A percentile compares a stretch with the other conserved stretches of the same genome.
phyloP scores from a whole-genome alignment of 139 green algal genomes.

The Auxenochlorella pyrenoidosa region DNA sequence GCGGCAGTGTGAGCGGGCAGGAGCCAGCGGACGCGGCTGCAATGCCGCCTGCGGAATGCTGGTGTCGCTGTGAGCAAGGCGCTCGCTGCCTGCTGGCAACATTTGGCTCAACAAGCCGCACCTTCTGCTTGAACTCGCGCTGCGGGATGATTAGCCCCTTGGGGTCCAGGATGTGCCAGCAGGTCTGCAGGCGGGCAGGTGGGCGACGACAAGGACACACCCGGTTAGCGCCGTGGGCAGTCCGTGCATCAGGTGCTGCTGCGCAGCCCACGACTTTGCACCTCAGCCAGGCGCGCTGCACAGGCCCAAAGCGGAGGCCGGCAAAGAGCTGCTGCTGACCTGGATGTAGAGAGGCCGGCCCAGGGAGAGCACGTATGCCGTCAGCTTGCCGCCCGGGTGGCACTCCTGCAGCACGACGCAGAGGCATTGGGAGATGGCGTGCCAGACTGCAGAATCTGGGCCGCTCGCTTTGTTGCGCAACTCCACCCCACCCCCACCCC shows the following conservation, averaged over 20 bases:
- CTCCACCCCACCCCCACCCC: no score
- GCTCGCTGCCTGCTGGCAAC: no score
- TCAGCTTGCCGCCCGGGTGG: constrained; percentile 5
- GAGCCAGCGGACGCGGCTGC: no score
- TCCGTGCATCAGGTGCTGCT: not conserved
- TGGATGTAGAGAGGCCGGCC: constrained; percentile 30
- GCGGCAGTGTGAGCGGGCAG: not conserved
- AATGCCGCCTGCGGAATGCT: no score
- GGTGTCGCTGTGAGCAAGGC: no score
- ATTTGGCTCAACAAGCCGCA: no score
- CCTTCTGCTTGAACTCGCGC: constrained; percentile 4
- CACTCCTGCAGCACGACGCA: not conserved
- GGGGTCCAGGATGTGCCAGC: constrained; percentile 18
- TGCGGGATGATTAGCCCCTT: not conserved
- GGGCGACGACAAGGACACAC: not conserved
- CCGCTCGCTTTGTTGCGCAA: not conserved
- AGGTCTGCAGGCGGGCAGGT: constrained; percentile 4
- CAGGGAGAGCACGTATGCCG: not conserved
- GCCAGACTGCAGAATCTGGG: not conserved
- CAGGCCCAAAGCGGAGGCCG: no score
- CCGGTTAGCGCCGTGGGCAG: no score
- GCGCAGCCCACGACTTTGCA: not conserved
- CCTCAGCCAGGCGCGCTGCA: not conserved
- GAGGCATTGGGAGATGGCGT: not conserved
- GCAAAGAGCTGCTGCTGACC: not conserved